These are phyloP conservation scores for Coniochaeta hoffmannii DNA, from an alignment of 2,329 filamentous ascomycete genomes.

Conservation along the genomic window DNA sequence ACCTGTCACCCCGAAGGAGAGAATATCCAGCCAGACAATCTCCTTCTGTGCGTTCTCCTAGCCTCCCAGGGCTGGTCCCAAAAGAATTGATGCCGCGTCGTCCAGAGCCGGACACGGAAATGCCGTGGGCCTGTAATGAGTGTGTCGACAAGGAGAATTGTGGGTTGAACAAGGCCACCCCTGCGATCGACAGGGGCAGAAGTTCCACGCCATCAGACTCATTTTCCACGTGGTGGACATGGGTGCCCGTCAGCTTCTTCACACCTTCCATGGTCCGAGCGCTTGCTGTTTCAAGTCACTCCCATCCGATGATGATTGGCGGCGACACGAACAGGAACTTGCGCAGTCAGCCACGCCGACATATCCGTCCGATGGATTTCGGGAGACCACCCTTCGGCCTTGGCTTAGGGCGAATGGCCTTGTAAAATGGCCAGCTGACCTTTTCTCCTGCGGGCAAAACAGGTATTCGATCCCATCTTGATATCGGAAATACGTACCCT, in stretches of 20 bases:
- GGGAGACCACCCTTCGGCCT: background rate
- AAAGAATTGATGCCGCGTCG: background rate
- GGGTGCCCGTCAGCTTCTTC: background rate
- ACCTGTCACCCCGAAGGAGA: background rate
- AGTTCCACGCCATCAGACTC: background rate
- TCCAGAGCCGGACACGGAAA: background rate
- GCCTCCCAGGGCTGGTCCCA: background rate
- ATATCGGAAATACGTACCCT: background rate
- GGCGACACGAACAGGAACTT: background rate
- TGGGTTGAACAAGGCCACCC: background rate
- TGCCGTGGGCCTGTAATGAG: background rate
- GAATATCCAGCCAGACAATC: background rate
- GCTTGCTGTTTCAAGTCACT: background rate
- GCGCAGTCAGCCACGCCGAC: constrained; percentile 1
- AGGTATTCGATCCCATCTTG: background rate
- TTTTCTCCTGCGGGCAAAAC: background rate
- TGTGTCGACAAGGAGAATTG: background rate
- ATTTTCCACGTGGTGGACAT: background rate
- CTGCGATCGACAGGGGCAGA: background rate
- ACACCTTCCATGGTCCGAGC: background rate
- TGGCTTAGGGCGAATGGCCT: background rate
- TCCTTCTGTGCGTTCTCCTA: background rate
- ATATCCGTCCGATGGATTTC: background rate
- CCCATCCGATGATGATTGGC: background rate
- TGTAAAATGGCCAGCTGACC: background rate